Evolutionary conservation across 176 grass and related monocot species (phyloP), one percentile per base, ranked within the genome.

Genomic region (Eremochloa ophiuroides): DNA sequence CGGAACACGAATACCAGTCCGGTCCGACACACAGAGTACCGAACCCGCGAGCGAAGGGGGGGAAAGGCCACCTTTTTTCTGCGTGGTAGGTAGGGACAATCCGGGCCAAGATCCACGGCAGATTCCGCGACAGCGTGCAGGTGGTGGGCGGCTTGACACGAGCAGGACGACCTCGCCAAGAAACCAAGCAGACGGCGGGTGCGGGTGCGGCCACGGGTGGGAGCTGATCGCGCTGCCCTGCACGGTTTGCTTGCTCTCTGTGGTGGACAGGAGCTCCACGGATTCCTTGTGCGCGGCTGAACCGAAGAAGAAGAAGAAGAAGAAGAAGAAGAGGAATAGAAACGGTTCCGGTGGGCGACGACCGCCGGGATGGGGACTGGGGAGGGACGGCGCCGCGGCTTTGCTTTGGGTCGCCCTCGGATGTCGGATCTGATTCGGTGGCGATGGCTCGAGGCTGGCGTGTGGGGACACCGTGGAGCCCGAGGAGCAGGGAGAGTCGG

Each of bases 51-150:
- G 8, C 18, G 20, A n/a, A 37, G 12, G 3, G 20, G 20, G 13
- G 3, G 4, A 23, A 23, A n/a, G 10, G 1, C 10, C 12, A 16
- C 20, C 20, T 30, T 78, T 50, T 79, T 26, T 44, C 43, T 26
- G 77, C 62, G 17, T 22, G 30, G 13, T 17, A 66, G n/a, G n/a
- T 23, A 29, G 4, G 62, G 7, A 16, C 14, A 78, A 73, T 66
- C 76, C 40, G 26, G 48, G 18, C 20, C 40, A 41, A 85, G 77
- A 89, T 89, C 87, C 82, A 29, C 62, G 10, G 51, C 16, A 9
- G 13, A 18, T 47, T 3, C 53, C 35, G 65, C 56, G 55, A 60
- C 48, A 28, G 47, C 59, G 41, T 46, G n/a, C 55, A 13, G 74
- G 55, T 13, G 39, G 56, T 13, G 58, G 12, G 11, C 58, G 31